Percentiles rank a stretch among this genome's conserved stretches.
phyloP scores from a whole-genome alignment of 257 asterid species.

The Plantago elongata region DNA sequence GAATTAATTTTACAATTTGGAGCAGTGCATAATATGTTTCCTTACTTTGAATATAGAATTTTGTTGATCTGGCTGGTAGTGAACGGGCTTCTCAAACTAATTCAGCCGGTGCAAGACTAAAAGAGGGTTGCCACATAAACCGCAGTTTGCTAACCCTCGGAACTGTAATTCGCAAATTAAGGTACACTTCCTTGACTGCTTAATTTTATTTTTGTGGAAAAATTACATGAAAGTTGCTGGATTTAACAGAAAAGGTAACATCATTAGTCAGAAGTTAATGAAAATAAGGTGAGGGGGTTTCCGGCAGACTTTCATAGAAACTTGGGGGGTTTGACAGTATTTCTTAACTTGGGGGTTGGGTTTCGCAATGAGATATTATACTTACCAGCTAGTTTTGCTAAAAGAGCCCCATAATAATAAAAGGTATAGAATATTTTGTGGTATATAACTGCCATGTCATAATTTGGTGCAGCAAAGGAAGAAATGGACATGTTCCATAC shows the following conservation, averaged over 20 bases:
- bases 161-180: conserved; percentile 29
- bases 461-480: conserved; percentile 65
- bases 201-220: not conserved
- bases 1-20: not conserved
- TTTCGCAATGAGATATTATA: too few relatives aligned
- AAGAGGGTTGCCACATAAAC: conserved; percentile 50
- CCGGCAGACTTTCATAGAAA: too few relatives aligned
- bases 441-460: not conserved
- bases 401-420: too few relatives aligned
- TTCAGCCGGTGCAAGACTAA: conserved; percentile 39
- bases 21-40: conserved; percentile 7
- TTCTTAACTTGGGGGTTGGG: too few relatives aligned
- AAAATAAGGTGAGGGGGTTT: too few relatives aligned
- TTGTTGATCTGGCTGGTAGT: conserved; percentile 53
- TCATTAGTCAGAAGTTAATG: too few relatives aligned
- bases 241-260: too few relatives aligned
- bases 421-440: not conserved
- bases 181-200: conserved; percentile 9
- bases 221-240: too few relatives aligned
- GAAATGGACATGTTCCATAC: conserved; percentile 80
- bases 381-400: too few relatives aligned
- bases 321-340: too few relatives aligned
- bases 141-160: conserved; percentile 40
- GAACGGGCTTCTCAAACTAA: conserved; percentile 43
- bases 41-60: conserved; percentile 32